A percentile compares a stretch with the other conserved stretches of the same genome.
These are phyloP conservation scores for Tylopilus balloui DNA, from an alignment of 768 basidiomycete species.

Conservation along the genomic window DNA sequence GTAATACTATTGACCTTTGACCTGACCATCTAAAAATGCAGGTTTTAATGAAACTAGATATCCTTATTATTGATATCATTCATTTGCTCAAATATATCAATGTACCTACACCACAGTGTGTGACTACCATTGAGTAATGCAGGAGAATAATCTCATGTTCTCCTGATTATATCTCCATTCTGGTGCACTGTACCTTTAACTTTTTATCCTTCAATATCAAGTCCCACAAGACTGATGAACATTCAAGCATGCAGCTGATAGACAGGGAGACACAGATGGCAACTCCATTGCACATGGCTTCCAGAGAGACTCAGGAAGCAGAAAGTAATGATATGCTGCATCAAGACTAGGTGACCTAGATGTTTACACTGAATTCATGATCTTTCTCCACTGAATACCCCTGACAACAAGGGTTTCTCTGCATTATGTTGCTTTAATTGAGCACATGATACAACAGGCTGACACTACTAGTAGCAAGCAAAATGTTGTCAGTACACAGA, in stretches of 20 bases:
- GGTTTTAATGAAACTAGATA: conserved; percentile 78
- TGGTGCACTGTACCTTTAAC: conserved; percentile 90
- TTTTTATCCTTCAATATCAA: conserved; percentile 91
- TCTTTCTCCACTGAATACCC: neutral
- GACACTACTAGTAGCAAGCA: conserved; percentile 85
- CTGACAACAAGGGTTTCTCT: neutral
- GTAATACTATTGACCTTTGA: conserved; percentile 72
- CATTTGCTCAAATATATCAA: neutral
- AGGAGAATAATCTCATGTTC: conserved; percentile 91
- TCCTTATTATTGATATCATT: conserved; percentile 21
- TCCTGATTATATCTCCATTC: conserved; percentile 87
- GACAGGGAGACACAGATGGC: conserved; percentile 7
- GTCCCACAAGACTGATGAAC: conserved; percentile 77
- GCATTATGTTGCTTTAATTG: neutral
- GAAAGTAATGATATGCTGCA: conserved; percentile 72
- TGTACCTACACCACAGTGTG: neutral
- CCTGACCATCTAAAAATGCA: conserved; percentile 85
- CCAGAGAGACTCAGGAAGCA: conserved; percentile 27
- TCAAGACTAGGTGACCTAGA: conserved; percentile 63
- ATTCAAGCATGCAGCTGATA: conserved; percentile 62
- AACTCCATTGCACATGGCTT: neutral
- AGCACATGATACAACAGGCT: conserved; percentile 44
- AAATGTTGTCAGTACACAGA: conserved; percentile 86
- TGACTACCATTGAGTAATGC: conserved; percentile 41
- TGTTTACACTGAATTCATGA: conserved; percentile 69